Conservation (phyloP, 2,329 filamentous ascomycete species). For the Cladorrhinum sp. region DNA sequence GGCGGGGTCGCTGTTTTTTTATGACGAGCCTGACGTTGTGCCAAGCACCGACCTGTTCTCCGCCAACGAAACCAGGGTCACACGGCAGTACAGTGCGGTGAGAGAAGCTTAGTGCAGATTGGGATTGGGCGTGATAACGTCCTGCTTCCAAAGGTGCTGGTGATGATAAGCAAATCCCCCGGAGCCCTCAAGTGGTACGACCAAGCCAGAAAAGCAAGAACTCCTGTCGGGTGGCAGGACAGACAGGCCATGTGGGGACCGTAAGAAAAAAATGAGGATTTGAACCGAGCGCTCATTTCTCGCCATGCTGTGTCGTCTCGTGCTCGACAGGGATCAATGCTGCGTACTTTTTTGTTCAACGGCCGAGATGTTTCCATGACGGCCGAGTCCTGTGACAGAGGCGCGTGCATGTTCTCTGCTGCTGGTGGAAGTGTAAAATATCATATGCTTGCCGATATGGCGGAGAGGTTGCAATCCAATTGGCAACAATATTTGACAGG, state of each 20-base stretch:
- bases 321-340: constrained; percentile 5
- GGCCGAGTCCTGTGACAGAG: too few species aligned
- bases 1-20: not conserved
- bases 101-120: not conserved
- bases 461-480: not conserved
- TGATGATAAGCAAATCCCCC: not conserved
- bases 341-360: not conserved
- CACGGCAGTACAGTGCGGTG: not conserved
- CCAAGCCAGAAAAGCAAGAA: not conserved
- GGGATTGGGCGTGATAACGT: not conserved
- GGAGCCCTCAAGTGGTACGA: not conserved
- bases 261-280: not conserved
- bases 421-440: not conserved
- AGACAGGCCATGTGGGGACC: not conserved
- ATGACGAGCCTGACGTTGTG: not conserved
- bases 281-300: not conserved
- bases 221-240: not conserved
- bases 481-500: not conserved
- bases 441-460: constrained; percentile 1
- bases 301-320: not conserved
- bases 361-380: not conserved
- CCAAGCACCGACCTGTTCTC: not conserved
- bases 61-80: not conserved
- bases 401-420: too few species aligned
- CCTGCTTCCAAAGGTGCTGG: not conserved